Conservation (phyloP, 2,329 filamentous ascomycete species). For the Penicillium freii region DNA sequence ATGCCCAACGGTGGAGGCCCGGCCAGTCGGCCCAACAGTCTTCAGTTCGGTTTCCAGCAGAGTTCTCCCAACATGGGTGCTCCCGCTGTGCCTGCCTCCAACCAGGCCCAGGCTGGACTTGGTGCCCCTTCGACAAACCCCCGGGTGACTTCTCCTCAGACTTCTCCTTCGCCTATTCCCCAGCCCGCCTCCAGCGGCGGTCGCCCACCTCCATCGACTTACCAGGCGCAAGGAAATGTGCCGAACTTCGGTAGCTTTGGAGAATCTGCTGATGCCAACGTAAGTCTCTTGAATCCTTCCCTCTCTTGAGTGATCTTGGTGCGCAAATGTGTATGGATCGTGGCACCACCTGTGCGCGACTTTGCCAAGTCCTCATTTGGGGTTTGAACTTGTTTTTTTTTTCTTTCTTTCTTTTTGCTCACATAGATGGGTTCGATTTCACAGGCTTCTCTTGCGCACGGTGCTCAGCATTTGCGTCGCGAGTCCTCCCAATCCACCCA, state of each 20-base stretch:
- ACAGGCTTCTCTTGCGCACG: constrained; percentile 60
- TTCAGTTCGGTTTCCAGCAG: constrained; percentile 78
- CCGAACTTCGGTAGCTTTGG: constrained; percentile 80
- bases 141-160: constrained; percentile 76
- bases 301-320: background rate
- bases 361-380: background rate
- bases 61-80: constrained; percentile 62
- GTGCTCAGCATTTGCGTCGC: constrained; percentile 74
- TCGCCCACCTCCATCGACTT: constrained; percentile 74
- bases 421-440: constrained; percentile 68
- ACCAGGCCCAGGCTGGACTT: constrained; percentile 42
- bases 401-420: constrained; percentile 10
- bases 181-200: constrained; percentile 81
- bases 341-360: constrained; percentile 1
- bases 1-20: constrained; percentile 76
- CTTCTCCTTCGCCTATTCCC: constrained; percentile 90
- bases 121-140: constrained; percentile 59
- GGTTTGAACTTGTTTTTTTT: constrained; percentile 5
- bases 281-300: constrained; percentile 48
- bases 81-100: constrained; percentile 49
- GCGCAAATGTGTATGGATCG: background rate
- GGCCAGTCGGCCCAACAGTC: constrained; percentile 55
- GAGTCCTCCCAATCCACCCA: constrained; percentile 83
- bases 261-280: constrained; percentile 66
- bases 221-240: constrained; percentile 68